A percentile compares a stretch with the other conserved stretches of the same genome.
Evolutionary conservation across 2,329 filamentous ascomycete species (phyloP).

Genomic region (Dactylellina leptospora): DNA sequence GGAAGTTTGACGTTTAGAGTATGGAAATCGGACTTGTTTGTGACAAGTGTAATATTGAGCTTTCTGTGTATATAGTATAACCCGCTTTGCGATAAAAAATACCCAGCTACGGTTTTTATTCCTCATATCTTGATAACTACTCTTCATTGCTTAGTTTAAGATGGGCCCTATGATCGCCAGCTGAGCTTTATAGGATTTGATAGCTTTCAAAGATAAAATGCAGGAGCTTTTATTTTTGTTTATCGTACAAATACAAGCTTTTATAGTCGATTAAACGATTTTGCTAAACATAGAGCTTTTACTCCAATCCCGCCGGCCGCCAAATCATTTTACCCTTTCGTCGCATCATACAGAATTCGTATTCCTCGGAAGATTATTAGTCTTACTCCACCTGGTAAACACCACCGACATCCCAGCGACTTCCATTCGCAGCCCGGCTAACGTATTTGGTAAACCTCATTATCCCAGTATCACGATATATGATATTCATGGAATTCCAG

Average conservation of each 20-base stretch:
- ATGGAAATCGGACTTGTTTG: not conserved
- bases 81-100: too few species aligned
- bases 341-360: not conserved
- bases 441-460: conserved; percentile 98
- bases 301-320: not conserved
- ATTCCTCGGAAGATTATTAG: not conserved
- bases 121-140: too few species aligned
- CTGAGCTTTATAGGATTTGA: too few species aligned
- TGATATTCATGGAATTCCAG: conserved; percentile 93
- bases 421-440: conserved; percentile 79
- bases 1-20: not conserved
- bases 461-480: conserved; percentile 83
- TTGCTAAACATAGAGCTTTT: not conserved
- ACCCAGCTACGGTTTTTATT: too few species aligned
- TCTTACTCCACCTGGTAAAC: conserved; percentile 41
- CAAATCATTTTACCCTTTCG: not conserved
- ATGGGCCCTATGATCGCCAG: too few species aligned
- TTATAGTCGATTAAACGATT: not conserved
- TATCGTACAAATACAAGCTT: conserved; percentile 26
- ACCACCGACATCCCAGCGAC: conserved; percentile 82
- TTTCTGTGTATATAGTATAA: not conserved
- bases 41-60: not conserved
- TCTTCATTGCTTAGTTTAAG: too few species aligned
- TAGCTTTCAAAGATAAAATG: too few species aligned
- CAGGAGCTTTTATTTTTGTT: conserved; percentile 1